Conservation (phyloP, 345 rosid species). For the Citrus hindsii region DNA sequence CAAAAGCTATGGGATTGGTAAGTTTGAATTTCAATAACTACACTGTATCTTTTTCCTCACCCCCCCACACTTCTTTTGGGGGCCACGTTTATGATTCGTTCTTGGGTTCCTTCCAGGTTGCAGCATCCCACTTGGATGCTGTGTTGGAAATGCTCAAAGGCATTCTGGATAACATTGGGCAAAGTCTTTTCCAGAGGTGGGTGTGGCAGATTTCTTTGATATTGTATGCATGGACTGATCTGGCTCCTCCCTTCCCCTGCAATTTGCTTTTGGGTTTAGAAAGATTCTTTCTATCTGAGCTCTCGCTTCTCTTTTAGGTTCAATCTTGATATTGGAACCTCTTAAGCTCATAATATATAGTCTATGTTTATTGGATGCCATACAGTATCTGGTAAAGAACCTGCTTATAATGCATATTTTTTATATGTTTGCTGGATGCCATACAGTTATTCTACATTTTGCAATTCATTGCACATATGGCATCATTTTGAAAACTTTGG, state of each 20-base stretch:
- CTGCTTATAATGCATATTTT: background rate
- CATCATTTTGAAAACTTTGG: slow-evolving; percentile 20
- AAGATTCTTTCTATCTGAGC: background rate
- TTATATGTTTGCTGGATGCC: background rate
- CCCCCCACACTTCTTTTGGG: background rate
- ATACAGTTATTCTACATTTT: background rate
- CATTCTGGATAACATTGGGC: slow-evolving; percentile 79
- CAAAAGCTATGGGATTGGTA: slow-evolving; percentile 98
- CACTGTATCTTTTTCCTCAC: background rate
- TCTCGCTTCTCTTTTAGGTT: background rate
- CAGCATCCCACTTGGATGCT: slow-evolving; percentile 94
- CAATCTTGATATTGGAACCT: background rate
- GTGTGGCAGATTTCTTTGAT: slow-evolving; percentile 10
- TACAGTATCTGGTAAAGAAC: background rate
- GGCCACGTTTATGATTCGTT: slow-evolving; percentile 12
- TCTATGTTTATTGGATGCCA: background rate
- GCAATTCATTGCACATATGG: background rate
- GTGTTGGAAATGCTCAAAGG: slow-evolving; percentile 88
- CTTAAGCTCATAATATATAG: background rate
- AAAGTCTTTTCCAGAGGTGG: slow-evolving; percentile 81
- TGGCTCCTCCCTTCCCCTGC: background rate
- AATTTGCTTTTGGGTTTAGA: background rate
- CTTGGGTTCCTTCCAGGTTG: slow-evolving; percentile 59
- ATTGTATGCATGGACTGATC: background rate
- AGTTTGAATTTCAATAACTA: slow-evolving; percentile 7